Evolutionary conservation across 352 stramenopile genomes (phyloP), one percentile per base, ranked within the genome.

Genomic region (Globisporangium megalacanthum): DNA sequence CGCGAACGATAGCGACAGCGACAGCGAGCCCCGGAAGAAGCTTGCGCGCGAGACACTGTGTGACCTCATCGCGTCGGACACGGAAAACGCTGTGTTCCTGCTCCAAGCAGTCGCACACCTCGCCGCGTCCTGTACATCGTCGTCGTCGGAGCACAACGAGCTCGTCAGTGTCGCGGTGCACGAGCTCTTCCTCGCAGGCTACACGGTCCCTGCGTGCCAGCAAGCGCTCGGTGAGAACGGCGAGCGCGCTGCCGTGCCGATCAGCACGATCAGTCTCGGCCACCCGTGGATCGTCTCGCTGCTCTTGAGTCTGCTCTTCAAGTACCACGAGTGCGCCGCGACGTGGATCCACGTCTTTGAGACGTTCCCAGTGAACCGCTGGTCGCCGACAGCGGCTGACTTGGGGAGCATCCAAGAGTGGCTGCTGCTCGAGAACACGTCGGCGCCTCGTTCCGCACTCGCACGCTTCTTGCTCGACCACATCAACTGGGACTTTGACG

Each of bases 341-440:
- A 90, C 80, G 0, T 92, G 83, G 76, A 88, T 92, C 48, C 68
- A 89, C 37, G 76, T 95, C 8, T 93, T 95, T 22, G 81, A 92
- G 56, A 91, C 77, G 22, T 89, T 95, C 61, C 85, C 85, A 9
- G 79, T 95, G n/a, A 92, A 91, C 64, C 75, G 83, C 1, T 95
- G 85, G 85, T 55, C 82, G 17, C 85, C 85, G 0, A 89, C 75
- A 5, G 59, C 60, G 3, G 66, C 75, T 9, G 85, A 95, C 62
- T 58, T 95, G 52, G 46, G 69, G 1, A 86, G 79, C 55, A 62
- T 95, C 14, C 83, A 95, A 57, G 78, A 90, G 52, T 95, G 85
- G 85, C 49, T 95, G 9, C 54, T 90, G 31, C 64, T 93, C n/a
- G 79, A 92, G 35, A 83, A 95, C 55, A 80, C 82, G 11, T 60